Conservation (phyloP, 2,329 filamentous ascomycete species). For the Pseudogymnoascus destructans region DNA sequence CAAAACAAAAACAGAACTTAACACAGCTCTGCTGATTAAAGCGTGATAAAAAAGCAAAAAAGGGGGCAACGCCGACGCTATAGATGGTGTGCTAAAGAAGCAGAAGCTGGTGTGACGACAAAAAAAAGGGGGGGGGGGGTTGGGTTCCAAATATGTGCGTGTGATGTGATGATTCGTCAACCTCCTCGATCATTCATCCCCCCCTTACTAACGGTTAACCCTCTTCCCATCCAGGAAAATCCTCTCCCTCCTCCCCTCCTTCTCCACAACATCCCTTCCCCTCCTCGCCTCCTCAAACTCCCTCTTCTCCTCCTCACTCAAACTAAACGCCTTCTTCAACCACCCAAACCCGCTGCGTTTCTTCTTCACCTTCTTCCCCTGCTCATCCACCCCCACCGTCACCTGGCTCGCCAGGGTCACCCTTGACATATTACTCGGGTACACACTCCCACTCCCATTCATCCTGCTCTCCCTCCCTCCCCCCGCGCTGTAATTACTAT, state of each 20-base stretch:
- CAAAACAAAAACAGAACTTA: background rate
- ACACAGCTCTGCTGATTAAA: background rate
- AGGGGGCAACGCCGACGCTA: background rate
- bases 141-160: background rate
- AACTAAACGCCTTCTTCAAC: constrained; percentile 53
- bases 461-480: constrained; percentile 40
- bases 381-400: background rate
- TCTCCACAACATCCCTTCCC: constrained; percentile 13
- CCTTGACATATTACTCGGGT: constrained; percentile 33
- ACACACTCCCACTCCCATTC: background rate
- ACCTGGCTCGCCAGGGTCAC: constrained; percentile 25
- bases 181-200: background rate
- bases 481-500: constrained; percentile 34
- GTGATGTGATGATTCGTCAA: background rate
- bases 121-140: background rate
- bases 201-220: background rate
- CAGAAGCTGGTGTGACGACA: background rate
- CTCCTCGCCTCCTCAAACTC: constrained; percentile 43
- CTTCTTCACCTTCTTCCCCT: constrained; percentile 40
- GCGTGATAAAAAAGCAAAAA: background rate
- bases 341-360: constrained; percentile 56
- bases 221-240: background rate
- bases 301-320: constrained; percentile 49
- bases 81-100: background rate
- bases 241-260: background rate